These are phyloP conservation scores for Pinus taeda DNA, from an alignment of 75 land plant species.

Conservation along the genomic window DNA sequence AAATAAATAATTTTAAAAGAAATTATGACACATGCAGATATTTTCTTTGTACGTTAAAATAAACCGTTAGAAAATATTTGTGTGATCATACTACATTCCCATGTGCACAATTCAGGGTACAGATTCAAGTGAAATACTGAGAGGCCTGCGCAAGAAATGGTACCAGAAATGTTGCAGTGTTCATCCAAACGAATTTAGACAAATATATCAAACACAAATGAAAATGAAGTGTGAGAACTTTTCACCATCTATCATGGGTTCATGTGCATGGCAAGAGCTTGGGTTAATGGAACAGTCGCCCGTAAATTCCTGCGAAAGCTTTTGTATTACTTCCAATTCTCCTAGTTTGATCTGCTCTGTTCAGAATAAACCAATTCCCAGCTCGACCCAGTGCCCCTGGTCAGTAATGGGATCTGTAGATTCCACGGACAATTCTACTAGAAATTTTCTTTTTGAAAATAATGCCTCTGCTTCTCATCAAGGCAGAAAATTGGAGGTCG, in stretches of 20 bases:
- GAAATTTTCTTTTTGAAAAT: neutral
- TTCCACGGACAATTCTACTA: neutral
- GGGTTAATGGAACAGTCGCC: neutral
- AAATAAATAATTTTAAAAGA: too few species aligned
- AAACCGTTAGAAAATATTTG: too few species aligned
- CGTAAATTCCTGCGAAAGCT: neutral
- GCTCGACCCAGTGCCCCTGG: neutral
- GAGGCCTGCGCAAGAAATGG: conserved; percentile 46
- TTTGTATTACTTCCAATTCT: neutral
- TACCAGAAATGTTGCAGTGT: conserved; percentile 24
- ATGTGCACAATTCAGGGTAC: neutral
- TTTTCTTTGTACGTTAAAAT: too few species aligned
- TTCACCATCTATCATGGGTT: too few species aligned
- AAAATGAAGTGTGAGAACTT: too few species aligned
- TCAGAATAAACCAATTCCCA: too few species aligned
- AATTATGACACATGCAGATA: too few species aligned
- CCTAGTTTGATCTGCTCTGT: too few species aligned
- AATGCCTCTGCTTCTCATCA: neutral
- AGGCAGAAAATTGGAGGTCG: neutral
- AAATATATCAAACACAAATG: too few species aligned
- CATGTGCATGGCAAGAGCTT: neutral
- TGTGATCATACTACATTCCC: neutral
- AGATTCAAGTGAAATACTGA: conserved; percentile 8
- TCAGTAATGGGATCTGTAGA: neutral
- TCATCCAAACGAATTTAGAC: neutral